Evolutionary conservation across 139 green algal species (phyloP), one percentile per base, ranked within the genome.

Genomic region (Asterochloris erici): DNA sequence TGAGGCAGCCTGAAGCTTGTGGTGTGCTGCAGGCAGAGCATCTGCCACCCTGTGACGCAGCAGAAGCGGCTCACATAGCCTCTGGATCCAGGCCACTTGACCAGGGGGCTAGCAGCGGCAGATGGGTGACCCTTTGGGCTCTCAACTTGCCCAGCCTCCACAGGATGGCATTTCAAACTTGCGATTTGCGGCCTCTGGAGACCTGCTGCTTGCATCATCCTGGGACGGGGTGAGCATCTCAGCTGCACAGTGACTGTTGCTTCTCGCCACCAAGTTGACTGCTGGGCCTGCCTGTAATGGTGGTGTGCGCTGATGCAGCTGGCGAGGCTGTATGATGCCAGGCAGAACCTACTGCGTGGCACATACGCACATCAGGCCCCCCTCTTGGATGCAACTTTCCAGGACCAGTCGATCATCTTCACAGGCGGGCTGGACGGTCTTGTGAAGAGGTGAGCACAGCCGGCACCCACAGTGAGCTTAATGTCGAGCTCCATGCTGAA

Each of bases 381-480:
- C 0, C 78, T 96, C 47, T 86, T 98, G 68, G 93, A 97, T 80
- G 89, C 87, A 11, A 85, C 78, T 28, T 95, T 96, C 74, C 86
- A 92, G 27, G 88, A 88, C 29, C 86, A 95, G 21, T 82, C 62
- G 17, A 83, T 76, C 13, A 86, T 85, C 0, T 96, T 92, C 80
- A 88, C 61, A 54, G 91, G 78, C 9, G 89, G 90, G 12, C 81
- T 95, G 11, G 90, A 95, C 71, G 83, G 89, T 28, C 29, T 85
- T 74, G 84, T 97, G 1, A 90, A 87, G 23, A 83, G 92, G 91
- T 95, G 63, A 68, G 60, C 60, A 11, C 66, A 63, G 14, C 19
- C 54, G 15, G 38, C n/a, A 11, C 61, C 29, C 21, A 28, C 26
- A n/a, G 47, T 64, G 16, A 17, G 12, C 54, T 66, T 1, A 21